Conservation (phyloP, 257 asterid genomes). For the Petunia secreta region DNA sequence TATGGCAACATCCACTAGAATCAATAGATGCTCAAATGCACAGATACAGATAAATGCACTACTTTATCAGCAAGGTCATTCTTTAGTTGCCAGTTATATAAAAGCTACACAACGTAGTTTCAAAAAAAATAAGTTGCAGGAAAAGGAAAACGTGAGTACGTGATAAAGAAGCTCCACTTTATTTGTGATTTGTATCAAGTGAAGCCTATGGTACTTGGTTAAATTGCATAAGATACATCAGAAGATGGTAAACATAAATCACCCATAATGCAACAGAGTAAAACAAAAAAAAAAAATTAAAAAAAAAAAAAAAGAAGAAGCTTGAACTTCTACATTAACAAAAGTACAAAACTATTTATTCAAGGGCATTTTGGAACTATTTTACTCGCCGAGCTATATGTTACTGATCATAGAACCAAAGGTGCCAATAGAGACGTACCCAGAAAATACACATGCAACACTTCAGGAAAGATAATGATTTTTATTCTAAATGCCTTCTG, state of each 20-base stretch:
- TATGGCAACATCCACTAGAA: neutral
- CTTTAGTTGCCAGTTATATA: neutral
- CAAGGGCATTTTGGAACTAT: neutral
- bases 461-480: neutral
- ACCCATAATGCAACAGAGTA: neutral
- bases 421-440: neutral
- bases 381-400: neutral
- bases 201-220: neutral
- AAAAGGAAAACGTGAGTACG: neutral
- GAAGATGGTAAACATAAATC: conserved; percentile 6
- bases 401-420: neutral
- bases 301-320: neutral
- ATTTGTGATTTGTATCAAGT: conserved; percentile 13
- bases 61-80: conserved; percentile 15
- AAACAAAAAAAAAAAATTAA: neutral
- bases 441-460: neutral
- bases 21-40: neutral
- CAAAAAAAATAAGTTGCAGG: neutral
- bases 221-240: neutral
- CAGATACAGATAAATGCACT: neutral
- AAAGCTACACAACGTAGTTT: neutral
- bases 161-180: neutral
- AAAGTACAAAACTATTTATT: neutral
- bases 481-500: conserved; percentile 18
- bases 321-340: neutral